Evolutionary conservation across 345 rosid species (phyloP).

Genomic region (Lepidium africanum): DNA sequence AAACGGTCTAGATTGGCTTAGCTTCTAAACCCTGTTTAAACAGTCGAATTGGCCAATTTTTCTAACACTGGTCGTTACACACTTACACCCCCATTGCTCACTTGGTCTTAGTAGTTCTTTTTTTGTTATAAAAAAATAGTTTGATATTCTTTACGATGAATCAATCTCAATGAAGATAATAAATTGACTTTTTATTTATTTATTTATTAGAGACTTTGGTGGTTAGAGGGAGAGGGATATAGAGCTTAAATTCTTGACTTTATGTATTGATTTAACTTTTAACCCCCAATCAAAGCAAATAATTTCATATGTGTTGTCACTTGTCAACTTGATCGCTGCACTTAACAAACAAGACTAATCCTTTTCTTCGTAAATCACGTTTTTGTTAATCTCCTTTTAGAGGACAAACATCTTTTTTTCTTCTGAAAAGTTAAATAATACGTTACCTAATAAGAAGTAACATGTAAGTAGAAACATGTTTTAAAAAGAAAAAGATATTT

Average conservation of each 20-base stretch:
- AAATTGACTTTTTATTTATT: not conserved
- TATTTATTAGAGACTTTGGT: not conserved
- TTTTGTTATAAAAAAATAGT: too few relatives aligned
- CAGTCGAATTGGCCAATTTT: too few relatives aligned
- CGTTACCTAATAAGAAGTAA: not conserved
- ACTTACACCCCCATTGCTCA: too few relatives aligned
- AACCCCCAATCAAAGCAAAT: constrained; percentile 3
- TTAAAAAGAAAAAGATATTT: not conserved
- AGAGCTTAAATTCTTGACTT: not conserved
- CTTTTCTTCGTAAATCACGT: not conserved
- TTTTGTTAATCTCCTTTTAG: not conserved
- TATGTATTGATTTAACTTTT: not conserved
- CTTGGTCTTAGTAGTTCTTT: too few relatives aligned
- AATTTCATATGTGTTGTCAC: not conserved
- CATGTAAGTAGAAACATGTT: not conserved
- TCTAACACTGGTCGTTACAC: too few relatives aligned
- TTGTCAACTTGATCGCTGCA: not conserved
- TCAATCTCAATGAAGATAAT: not conserved
- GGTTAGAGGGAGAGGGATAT: not conserved
- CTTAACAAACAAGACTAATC: not conserved
- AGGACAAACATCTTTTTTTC: not conserved
- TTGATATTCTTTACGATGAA: not conserved
- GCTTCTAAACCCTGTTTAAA: too few relatives aligned
- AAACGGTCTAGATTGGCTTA: too few relatives aligned
- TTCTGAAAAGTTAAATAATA: not conserved